Conservation (phyloP, 495 filamentous ascomycete species). For the Glarea lozoyensis region DNA sequence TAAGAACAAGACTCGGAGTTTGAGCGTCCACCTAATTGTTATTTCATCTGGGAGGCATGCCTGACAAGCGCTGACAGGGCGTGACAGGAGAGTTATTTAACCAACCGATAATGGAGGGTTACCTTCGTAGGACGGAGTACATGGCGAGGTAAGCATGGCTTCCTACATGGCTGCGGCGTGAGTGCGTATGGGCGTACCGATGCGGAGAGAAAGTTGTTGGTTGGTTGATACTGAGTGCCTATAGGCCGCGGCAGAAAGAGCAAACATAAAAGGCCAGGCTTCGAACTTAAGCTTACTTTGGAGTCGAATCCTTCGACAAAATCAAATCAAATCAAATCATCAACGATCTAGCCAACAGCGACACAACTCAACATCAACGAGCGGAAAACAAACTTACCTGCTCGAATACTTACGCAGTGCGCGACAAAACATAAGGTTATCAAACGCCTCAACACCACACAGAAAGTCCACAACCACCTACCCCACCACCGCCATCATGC, state of each 20-base stretch:
- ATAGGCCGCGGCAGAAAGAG: background rate
- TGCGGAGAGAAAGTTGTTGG: conserved; percentile 4
- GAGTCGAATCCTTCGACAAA: too few relatives aligned
- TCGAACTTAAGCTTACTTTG: too few relatives aligned
- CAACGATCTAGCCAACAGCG: too few relatives aligned
- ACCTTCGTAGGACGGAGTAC: too few relatives aligned
- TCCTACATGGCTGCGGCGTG: conserved; percentile 1
- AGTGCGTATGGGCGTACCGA: too few relatives aligned
- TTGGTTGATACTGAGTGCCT: background rate
- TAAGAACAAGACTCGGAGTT: background rate
- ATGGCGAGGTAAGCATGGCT: too few relatives aligned
- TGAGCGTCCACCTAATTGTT: background rate
- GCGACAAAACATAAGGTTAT: too few relatives aligned
- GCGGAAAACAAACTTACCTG: too few relatives aligned
- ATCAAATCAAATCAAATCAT: too few relatives aligned
- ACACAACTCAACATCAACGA: too few relatives aligned
- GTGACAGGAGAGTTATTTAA: background rate
- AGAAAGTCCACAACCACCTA: background rate
- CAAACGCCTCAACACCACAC: background rate
- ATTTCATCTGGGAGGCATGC: background rate
- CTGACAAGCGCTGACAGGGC: background rate
- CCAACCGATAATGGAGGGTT: background rate
- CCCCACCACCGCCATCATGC: conserved; percentile 12
- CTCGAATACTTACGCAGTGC: too few relatives aligned
- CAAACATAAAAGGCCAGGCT: conserved; percentile 1